Conservation (phyloP, 768 basidiomycete species). For the Pleurotus citrinopileatus region DNA sequence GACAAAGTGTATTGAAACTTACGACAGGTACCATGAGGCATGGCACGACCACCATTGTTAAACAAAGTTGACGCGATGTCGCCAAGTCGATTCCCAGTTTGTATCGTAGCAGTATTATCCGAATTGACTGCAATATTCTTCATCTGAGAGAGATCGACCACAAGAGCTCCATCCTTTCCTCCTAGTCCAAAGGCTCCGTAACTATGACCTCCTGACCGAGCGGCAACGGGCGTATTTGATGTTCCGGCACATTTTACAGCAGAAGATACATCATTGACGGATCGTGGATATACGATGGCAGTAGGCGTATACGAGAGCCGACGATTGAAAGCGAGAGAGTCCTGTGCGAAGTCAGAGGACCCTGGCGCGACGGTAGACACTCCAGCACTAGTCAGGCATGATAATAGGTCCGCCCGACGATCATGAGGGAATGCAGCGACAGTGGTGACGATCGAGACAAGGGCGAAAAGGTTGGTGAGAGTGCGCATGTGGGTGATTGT, state of each 20-base stretch:
- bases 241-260: conserved; percentile 28
- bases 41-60: conserved; percentile 35
- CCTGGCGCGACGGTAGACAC: background rate
- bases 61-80: conserved; percentile 39
- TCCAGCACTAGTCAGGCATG: background rate
- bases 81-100: conserved; percentile 44
- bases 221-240: conserved; percentile 33
- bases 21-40: conserved; percentile 52
- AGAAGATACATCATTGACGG: conserved; percentile 23
- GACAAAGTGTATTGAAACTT: too few species aligned
- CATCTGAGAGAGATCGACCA: conserved; percentile 44
- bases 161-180: conserved; percentile 38
- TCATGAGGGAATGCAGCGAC: background rate
- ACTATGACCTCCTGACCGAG: conserved; percentile 49
- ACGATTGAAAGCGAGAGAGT: conserved; percentile 18
- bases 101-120: conserved; percentile 32
- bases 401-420: background rate
- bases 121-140: conserved; percentile 33
- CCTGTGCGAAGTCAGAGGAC: background rate
- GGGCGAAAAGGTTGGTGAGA: background rate
- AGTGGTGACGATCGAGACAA: background rate
- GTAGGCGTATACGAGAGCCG: conserved; percentile 27
- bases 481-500: background rate
- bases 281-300: conserved; percentile 26
- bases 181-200: conserved; percentile 50